Evolutionary conservation across 2,329 filamentous ascomycete species (phyloP), one percentile per base, ranked within the genome.

Genomic region (Colletotrichum plurivorum): DNA sequence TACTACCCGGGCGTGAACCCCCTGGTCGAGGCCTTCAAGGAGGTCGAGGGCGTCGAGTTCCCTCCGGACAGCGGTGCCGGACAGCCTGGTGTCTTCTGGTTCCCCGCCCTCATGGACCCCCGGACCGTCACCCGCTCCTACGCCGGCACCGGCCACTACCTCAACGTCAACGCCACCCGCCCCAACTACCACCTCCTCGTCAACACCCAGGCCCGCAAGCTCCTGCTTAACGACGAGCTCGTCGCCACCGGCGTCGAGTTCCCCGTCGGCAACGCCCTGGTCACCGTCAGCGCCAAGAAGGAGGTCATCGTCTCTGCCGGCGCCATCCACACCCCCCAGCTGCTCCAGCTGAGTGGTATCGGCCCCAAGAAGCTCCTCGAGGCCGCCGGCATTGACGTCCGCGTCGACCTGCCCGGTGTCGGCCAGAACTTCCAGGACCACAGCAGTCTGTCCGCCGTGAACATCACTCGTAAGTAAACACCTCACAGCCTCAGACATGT

Each of bases 331-430:
- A 84, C 74, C 57, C 83, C 75, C 48, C 79, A 82, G 46, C 73
- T 86, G 0, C 76, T 85, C 2, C 80, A 84, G 70, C 75, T 82
- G 4, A 84, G 82, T 54, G 83, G 84, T 16, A 79, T 87, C 20
- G 84, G 84, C 0, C 76, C 78, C 8, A 74, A 74, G 12, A 74
- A 75, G 1, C 73, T 81, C 4, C 74, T 87, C 3, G 63, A 75
- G 13, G 66, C 73, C 2, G 76, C 79, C 3, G 77, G 76, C 0
- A 82, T 87, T 36, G 70, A 76, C 0, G 72, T 82, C 0, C 67
- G 81, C 1, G 76, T 81, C 43, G 78, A 85, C 66, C 74, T 83
- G 3, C 81, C 84, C 1, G 81, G 78, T 3, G 86, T 87, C 6
- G 85, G 84, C 15, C 75, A 80, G 46, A 82, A 82, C 71, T 76